Conservation (phyloP, 371 early-diverging fungal genomes). For the Umbelopsis sp. region DNA sequence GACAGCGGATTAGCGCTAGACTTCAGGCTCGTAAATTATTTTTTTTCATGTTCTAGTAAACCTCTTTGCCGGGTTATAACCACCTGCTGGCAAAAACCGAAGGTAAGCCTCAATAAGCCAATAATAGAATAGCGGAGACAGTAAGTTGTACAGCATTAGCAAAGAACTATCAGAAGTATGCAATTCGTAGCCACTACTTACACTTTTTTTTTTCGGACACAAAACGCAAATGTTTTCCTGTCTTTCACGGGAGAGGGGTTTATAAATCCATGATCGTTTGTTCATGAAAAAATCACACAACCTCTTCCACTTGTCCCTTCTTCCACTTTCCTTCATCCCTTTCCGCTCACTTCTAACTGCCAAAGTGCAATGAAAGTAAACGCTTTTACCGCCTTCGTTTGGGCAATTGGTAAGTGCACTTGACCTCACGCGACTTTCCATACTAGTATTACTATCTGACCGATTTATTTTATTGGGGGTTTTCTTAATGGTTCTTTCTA, state of each 20-base stretch:
- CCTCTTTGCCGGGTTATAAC: no score
- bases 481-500: no score
- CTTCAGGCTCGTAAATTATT: no score
- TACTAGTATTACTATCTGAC: neutral
- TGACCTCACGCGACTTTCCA: constrained; percentile 8
- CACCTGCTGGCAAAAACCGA: neutral
- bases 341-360: neutral
- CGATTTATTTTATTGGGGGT: neutral
- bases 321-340: neutral
- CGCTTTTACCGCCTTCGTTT: neutral
- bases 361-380: neutral
- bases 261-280: neutral
- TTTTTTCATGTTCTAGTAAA: no score
- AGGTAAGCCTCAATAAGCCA: neutral
- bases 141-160: neutral
- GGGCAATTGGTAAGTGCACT: neutral
- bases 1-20: neutral
- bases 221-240: neutral
- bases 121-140: neutral
- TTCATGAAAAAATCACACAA: neutral
- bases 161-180: neutral
- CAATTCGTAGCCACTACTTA: neutral
- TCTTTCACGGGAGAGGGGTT: constrained; percentile 5
- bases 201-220: neutral
- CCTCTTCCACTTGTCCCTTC: neutral